These are phyloP conservation scores for Solanum gracilifrons DNA, from an alignment of 257 asterid species.

Conservation along the genomic window DNA sequence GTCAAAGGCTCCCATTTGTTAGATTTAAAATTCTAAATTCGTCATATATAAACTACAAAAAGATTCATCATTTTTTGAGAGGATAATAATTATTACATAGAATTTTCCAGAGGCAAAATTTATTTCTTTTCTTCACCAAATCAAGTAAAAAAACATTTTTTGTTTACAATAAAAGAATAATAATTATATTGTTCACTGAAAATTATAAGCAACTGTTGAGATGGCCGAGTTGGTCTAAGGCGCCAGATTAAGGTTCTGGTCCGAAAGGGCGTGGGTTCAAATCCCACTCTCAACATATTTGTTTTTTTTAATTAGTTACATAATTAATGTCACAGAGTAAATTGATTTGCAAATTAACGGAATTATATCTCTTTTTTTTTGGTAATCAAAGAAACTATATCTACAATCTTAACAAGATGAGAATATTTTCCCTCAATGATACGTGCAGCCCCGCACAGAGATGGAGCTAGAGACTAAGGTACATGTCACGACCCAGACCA, in stretches of 20 bases:
- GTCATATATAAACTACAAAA: no score
- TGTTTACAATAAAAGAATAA: no score
- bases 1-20: not conserved
- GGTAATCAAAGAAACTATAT: not conserved
- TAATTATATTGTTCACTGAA: no score
- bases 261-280: constrained; percentile 99
- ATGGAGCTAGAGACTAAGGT: no score
- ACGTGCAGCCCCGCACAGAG: not conserved
- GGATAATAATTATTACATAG: not conserved
- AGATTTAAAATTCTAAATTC: not conserved
- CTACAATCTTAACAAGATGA: not conserved
- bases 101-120: no score
- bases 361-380: no score
- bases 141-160: no score
- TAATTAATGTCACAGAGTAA: not conserved
- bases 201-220: constrained; percentile 15
- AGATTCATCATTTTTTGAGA: not conserved
- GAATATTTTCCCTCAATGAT: not conserved
- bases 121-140: not conserved
- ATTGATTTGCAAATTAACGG: not conserved
- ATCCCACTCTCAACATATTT: constrained; percentile 83
- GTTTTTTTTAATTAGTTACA: not conserved
- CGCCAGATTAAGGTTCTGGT: constrained; percentile 99
- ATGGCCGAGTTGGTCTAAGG: constrained; percentile 99
- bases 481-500: no score